Conservation (phyloP, 371 early-diverging fungal genomes). For the Circinella umbellata region DNA sequence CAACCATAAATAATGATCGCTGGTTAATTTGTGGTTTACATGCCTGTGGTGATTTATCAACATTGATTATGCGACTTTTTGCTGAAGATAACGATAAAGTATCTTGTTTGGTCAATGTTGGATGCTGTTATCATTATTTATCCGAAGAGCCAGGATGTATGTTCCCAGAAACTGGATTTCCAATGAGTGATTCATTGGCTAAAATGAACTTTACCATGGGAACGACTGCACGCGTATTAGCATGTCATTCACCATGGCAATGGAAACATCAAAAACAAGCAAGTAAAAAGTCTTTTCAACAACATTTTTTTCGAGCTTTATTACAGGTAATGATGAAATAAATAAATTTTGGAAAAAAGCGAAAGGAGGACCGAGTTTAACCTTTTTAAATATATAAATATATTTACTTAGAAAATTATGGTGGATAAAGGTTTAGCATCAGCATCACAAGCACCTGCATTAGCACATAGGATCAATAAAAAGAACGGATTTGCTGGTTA, state of each 20-base stretch:
- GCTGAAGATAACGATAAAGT: conserved; percentile 63
- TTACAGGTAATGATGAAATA: conserved; percentile 43
- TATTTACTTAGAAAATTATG: conserved; percentile 44
- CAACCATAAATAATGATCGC: conserved; percentile 12
- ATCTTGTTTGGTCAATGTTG: conserved; percentile 75
- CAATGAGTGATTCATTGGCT: conserved; percentile 15
- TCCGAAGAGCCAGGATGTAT: conserved; percentile 36
- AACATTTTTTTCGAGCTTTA: conserved; percentile 80
- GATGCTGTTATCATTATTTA: conserved; percentile 87
- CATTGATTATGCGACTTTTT: conserved; percentile 73
- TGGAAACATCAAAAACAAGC: conserved; percentile 66
- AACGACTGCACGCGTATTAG: conserved; percentile 76
- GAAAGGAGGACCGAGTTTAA: too few relatives aligned
- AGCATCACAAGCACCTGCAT: conserved; percentile 51
- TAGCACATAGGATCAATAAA: conserved; percentile 59
- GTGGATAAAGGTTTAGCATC: conserved; percentile 60
- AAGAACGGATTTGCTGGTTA: conserved; percentile 52
- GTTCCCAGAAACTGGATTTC: conserved; percentile 16
- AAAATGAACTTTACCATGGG: conserved; percentile 46
- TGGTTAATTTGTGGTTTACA: conserved; percentile 88
- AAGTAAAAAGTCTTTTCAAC: conserved; percentile 63
- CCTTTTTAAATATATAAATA: background rate
- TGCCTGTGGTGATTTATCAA: conserved; percentile 84
- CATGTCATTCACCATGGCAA: conserved; percentile 83
- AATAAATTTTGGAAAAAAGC: too few relatives aligned